These are phyloP conservation scores for Rhizopogon vulgaris DNA, from an alignment of 768 basidiomycete genomes.

Conservation along the genomic window DNA sequence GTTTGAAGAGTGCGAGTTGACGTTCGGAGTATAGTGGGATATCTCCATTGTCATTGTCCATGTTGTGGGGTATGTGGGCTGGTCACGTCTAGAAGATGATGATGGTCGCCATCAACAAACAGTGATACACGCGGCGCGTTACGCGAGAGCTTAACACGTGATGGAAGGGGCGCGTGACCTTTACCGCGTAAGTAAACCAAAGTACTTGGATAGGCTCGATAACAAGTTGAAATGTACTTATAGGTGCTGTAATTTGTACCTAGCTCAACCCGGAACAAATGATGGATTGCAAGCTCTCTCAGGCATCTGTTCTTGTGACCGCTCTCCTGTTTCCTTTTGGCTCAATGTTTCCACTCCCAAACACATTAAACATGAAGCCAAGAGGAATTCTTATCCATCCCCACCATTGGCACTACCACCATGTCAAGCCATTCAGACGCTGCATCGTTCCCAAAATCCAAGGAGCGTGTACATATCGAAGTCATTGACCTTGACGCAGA, in stretches of 20 bases:
- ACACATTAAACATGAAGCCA: background rate
- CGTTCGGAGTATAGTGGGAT: conserved; percentile 12
- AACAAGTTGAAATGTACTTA: too few species aligned
- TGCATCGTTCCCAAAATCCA: conserved; percentile 2
- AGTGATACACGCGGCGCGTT: background rate
- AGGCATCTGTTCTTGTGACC: background rate
- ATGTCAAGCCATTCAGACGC: conserved; percentile 9
- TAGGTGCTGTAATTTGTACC: too few species aligned
- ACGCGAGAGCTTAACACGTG: conserved; percentile 6
- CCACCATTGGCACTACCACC: background rate
- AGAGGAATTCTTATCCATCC: background rate
- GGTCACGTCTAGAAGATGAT: background rate
- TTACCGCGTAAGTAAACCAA: too few species aligned
- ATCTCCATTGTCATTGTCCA: conserved; percentile 8
- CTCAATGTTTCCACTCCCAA: background rate
- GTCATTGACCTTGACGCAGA: conserved; percentile 30
- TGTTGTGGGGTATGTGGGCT: background rate
- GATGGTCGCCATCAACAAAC: conserved; percentile 15
- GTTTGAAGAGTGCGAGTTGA: conserved; percentile 10
- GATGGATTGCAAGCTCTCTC: background rate
- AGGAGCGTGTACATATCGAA: background rate
- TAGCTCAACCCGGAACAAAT: background rate
- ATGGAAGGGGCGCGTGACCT: background rate
- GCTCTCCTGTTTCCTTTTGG: background rate
- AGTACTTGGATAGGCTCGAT: too few species aligned